phyloP scores from a whole-genome alignment of 2,329 filamentous ascomycete genomes.

The Epichloe bromicola region DNA sequence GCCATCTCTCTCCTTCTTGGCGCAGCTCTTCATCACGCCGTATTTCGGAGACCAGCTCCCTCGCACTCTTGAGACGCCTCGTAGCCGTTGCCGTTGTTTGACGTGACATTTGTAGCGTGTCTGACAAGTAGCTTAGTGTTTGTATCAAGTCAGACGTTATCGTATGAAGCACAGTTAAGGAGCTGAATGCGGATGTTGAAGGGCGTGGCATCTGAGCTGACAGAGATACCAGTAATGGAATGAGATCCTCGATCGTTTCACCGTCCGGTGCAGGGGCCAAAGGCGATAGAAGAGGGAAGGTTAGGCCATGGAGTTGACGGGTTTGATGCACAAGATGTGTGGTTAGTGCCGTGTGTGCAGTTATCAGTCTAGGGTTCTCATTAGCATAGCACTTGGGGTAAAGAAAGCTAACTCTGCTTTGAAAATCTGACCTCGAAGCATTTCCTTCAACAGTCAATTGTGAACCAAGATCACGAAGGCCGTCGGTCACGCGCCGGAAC shows the following conservation, averaged over 20 bases:
- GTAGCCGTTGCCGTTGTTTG: constrained; percentile 76
- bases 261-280: constrained; percentile 48
- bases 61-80: constrained; percentile 65
- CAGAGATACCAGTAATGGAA: constrained; percentile 53
- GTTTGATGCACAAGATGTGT: constrained; percentile 66
- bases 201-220: constrained; percentile 54
- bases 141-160: constrained; percentile 63
- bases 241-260: constrained; percentile 54
- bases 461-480: constrained; percentile 58
- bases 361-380: constrained; percentile 47
- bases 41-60: constrained; percentile 77
- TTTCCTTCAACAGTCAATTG: constrained; percentile 61
- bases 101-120: constrained; percentile 86
- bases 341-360: constrained; percentile 60
- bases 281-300: constrained; percentile 57
- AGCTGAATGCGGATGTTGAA: constrained; percentile 48
- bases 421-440: constrained; percentile 47
- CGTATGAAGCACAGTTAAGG: constrained; percentile 54
- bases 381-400: background rate
- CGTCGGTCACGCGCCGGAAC: constrained; percentile 54
- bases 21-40: constrained; percentile 67
- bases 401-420: background rate
- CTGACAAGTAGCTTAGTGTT: constrained; percentile 73
- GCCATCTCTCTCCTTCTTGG: constrained; percentile 72
- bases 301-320: constrained; percentile 59